phyloP scores from a whole-genome alignment of 805 yeast genomes.

The Priceomyces melissophilus region DNA sequence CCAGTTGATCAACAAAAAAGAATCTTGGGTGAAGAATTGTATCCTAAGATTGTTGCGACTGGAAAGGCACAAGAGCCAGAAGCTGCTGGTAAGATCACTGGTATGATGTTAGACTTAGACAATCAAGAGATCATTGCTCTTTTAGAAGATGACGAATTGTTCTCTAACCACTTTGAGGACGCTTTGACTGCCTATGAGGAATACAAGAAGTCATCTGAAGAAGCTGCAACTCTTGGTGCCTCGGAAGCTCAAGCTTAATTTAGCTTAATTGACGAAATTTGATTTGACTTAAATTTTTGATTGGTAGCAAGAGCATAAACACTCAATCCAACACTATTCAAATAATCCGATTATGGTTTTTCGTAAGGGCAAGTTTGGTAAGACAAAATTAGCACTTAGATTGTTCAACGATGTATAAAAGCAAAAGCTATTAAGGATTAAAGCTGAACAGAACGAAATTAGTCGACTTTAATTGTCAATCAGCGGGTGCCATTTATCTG shows the following conservation, averaged over 20 bases:
- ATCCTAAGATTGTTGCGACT: constrained; percentile 84
- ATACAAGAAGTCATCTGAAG: constrained; percentile 62
- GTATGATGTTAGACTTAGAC: constrained; percentile 96
- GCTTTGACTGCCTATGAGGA: constrained; percentile 93
- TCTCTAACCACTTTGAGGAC: constrained; percentile 88
- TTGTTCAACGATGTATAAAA: too few relatives aligned
- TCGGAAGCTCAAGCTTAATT: constrained; percentile 14
- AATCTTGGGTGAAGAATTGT: constrained; percentile 94
- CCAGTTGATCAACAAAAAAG: constrained; percentile 95
- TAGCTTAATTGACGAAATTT: constrained; percentile 1
- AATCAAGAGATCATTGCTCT: constrained; percentile 84
- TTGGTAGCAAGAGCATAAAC: neutral
- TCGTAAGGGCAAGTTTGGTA: too few relatives aligned
- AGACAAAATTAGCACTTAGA: too few relatives aligned
- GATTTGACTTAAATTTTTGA: constrained; percentile 2
- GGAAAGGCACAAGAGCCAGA: constrained; percentile 87
- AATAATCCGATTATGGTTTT: neutral
- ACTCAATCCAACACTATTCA: neutral
- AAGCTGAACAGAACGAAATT: too few relatives aligned
- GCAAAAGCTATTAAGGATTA: too few relatives aligned
- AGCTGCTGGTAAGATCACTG: constrained; percentile 97
- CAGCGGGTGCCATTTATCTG: too few relatives aligned
- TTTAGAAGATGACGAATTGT: constrained; percentile 84
- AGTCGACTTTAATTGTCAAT: too few relatives aligned
- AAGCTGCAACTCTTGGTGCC: constrained; percentile 14